Evolutionary conservation across 2,329 filamentous ascomycete genomes (phyloP), one percentile per base, ranked within the genome.

Genomic region (Talaromyces albobiverticillius): DNA sequence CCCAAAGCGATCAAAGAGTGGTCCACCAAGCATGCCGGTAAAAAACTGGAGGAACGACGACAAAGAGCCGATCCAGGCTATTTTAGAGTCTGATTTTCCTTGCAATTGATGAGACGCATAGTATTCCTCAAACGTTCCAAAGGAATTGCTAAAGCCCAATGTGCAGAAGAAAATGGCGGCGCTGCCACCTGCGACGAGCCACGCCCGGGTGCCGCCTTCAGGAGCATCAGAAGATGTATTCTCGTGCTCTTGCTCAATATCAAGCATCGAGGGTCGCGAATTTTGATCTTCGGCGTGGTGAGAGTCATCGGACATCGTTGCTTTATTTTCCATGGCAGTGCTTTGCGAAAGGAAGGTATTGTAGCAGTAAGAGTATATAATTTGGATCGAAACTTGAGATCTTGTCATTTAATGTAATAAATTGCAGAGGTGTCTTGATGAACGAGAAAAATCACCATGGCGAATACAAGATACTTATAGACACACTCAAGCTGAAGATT

Each of bases 71-170:
- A 78, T 77, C 69, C 72, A 77, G 14, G 75, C 71, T 53, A 79
- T 74, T 11, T 65, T 43, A 22, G 69, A 75, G 14, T 68, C 61
- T 4, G 64, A 59, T 46, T 62, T 49, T 46, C 60, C 45, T 23
- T 55, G 57, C 10, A 74, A 65, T 3, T 70, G 60, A 7, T 76
- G 67, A 0, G 60, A 53, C 47, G 71, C 59, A 62, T 78, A 79
- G 60, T 75, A 78, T 1, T 73, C 69, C 51, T 74, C 70, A 49
- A 79, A 76, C 4, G 73, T 65, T 14, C 78, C 76, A 41, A 76
- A 78, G 0, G 72, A 47, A 74, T 78, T 79, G 47, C 68, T 57
- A 55, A 73, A 75, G 13, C 75, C 76, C 0, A 79, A 60, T 11
- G 61, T 66, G 3, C 64, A 70, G 60, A 78, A 77, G 53, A 75